Evolutionary conservation across 441 rosid species (phyloP).

Genomic region (Manihot esculenta): DNA sequence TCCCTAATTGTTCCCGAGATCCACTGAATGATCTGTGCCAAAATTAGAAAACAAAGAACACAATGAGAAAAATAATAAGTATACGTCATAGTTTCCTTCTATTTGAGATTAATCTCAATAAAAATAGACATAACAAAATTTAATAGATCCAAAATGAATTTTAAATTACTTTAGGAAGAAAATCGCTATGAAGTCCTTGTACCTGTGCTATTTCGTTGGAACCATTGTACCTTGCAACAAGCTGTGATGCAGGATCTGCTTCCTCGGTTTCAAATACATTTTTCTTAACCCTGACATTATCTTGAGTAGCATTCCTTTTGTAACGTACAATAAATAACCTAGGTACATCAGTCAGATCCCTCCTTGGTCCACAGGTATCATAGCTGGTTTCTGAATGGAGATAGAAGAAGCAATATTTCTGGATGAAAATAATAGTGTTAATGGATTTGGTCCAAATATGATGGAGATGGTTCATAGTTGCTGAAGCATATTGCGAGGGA

Average conservation of each 20-base stretch:
- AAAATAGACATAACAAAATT: neutral
- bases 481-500: too few relatives aligned
- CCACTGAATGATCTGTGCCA: slow-evolving; percentile 73
- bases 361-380: slow-evolving; percentile 96
- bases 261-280: slow-evolving; percentile 52
- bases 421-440: slow-evolving; percentile 33
- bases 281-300: slow-evolving; percentile 38
- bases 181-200: slow-evolving; percentile 6
- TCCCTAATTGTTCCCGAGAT: slow-evolving; percentile 75
- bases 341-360: slow-evolving; percentile 70
- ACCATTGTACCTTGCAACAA: slow-evolving; percentile 85
- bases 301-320: slow-evolving; percentile 71
- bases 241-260: slow-evolving; percentile 85
- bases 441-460: slow-evolving; percentile 19
- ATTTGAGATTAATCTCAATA: neutral
- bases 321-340: slow-evolving; percentile 81
- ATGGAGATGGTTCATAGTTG: neutral
- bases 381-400: slow-evolving; percentile 77
- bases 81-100: neutral
- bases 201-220: slow-evolving; percentile 73
- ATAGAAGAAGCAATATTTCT: slow-evolving; percentile 92
- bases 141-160: neutral
- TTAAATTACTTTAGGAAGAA: slow-evolving; percentile 16
- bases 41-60: slow-evolving; percentile 9
- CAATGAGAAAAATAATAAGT: neutral